Percentiles rank a stretch among this genome's conserved stretches.
Evolutionary conservation across 106 monocot genomes (phyloP).

Genomic region (Platanthera guangdongensis): DNA sequence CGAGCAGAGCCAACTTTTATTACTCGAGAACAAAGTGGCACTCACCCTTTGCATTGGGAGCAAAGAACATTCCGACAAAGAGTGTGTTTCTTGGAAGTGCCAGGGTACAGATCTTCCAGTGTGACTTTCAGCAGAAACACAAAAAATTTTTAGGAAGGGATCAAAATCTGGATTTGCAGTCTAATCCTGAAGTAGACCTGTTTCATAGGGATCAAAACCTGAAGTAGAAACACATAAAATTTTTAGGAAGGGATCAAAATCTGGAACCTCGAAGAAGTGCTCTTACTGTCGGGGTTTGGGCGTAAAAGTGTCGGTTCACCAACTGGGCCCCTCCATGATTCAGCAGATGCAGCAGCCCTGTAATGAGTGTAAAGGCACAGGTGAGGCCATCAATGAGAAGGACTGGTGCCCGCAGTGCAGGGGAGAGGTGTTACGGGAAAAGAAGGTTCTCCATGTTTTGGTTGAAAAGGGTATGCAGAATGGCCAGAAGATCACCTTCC

Average conservation of each 20-base stretch:
- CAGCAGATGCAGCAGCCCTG: slow-evolving; percentile 97
- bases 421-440: slow-evolving; percentile 48
- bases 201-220: too few relatives aligned
- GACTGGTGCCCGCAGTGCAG: slow-evolving; percentile 50
- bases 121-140: slow-evolving; percentile 71
- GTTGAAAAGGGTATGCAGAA: slow-evolving; percentile 51
- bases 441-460: slow-evolving; percentile 49
- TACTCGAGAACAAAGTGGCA: neutral
- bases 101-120: slow-evolving; percentile 82
- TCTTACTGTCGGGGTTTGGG: slow-evolving; percentile 68
- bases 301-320: slow-evolving; percentile 73
- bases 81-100: slow-evolving; percentile 71
- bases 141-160: too few relatives aligned
- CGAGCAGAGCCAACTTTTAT: neutral
- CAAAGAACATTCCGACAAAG: slow-evolving; percentile 79
- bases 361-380: slow-evolving; percentile 81
- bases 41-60: slow-evolving; percentile 78
- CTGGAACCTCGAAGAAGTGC: slow-evolving; percentile 68
- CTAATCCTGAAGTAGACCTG: neutral
- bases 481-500: slow-evolving; percentile 50
- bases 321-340: slow-evolving; percentile 75
- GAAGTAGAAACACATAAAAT: slow-evolving; percentile 46
- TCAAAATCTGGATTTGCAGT: slow-evolving; percentile 22
- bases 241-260: slow-evolving; percentile 83
- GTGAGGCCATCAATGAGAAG: slow-evolving; percentile 63